These are phyloP conservation scores for Microbotryum violaceum DNA, from an alignment of 1,284 basidiomycete species.

Conservation along the genomic window DNA sequence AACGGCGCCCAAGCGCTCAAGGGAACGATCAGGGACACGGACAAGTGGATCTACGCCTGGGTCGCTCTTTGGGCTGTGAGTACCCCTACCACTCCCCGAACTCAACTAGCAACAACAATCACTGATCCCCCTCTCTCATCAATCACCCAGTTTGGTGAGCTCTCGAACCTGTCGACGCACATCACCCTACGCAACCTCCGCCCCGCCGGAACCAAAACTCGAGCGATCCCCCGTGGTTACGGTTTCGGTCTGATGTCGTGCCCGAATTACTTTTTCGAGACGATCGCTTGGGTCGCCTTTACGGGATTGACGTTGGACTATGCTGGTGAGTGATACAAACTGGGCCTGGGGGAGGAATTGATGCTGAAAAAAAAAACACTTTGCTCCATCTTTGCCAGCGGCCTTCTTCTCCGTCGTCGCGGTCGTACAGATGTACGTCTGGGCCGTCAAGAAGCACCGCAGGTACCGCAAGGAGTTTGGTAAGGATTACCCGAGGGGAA, in stretches of 20 bases:
- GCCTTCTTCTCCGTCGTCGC: constrained; percentile 64
- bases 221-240: constrained; percentile 75
- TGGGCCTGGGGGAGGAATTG: not conserved
- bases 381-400: constrained; percentile 45
- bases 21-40: constrained; percentile 60
- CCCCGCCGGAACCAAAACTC: constrained; percentile 66
- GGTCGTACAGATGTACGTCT: constrained; percentile 67
- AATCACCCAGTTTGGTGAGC: constrained; percentile 62
- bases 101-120: not conserved
- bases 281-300: constrained; percentile 65
- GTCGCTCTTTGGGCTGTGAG: constrained; percentile 67
- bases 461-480: constrained; percentile 92
- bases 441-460: constrained; percentile 88
- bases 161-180: constrained; percentile 82
- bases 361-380: not conserved
- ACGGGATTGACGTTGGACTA: constrained; percentile 70
- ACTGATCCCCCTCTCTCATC: not conserved
- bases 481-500: constrained; percentile 63
- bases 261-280: constrained; percentile 95
- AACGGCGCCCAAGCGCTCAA: constrained; percentile 57
- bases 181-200: constrained; percentile 73
- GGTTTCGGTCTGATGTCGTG: constrained; percentile 78
- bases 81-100: constrained; percentile 21
- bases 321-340: constrained; percentile 50
- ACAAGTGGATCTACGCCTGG: constrained; percentile 60